Evolutionary conservation across 129 eudicot genomes (phyloP).

Genomic region (Oenanthe sinensis): DNA sequence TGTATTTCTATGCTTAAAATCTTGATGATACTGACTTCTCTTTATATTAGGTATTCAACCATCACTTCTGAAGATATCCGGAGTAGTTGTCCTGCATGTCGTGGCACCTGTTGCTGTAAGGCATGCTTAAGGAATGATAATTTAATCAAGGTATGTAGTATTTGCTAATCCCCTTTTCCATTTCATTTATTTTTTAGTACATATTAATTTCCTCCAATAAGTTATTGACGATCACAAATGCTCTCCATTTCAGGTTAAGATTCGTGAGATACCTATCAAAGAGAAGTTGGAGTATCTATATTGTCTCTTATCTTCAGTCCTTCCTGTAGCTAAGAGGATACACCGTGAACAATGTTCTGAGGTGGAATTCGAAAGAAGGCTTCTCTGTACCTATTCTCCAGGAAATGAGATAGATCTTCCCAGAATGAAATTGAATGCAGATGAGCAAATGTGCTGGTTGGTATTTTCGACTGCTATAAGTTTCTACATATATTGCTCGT

Average conservation of each 20-base stretch:
- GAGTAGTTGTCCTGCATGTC: conserved; percentile 88
- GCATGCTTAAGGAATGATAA: conserved; percentile 81
- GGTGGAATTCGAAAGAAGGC: conserved; percentile 76
- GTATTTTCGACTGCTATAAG: conserved; percentile 22
- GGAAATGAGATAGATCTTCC: conserved; percentile 74
- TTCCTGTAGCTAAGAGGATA: conserved; percentile 71
- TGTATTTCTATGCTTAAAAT: neutral
- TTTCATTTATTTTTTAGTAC: neutral
- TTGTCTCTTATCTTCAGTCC: conserved; percentile 75
- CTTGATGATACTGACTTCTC: neutral
- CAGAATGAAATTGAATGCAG: conserved; percentile 79
- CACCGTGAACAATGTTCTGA: conserved; percentile 80
- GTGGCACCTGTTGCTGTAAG: conserved; percentile 79
- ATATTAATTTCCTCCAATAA: neutral
- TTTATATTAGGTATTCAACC: conserved; percentile 55
- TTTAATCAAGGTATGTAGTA: conserved; percentile 63
- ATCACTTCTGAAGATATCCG: conserved; percentile 62
- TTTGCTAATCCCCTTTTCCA: neutral
- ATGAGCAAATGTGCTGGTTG: conserved; percentile 99
- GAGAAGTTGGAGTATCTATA: conserved; percentile 90
- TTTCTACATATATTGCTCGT: conserved; percentile 1
- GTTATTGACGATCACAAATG: neutral
- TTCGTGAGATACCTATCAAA: conserved; percentile 71
- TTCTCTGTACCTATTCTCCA: conserved; percentile 26
- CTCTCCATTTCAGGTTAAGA: conserved; percentile 47